These are phyloP conservation scores for Penicillium frequentans DNA, from an alignment of 2,329 filamentous ascomycete species.

Conservation along the genomic window DNA sequence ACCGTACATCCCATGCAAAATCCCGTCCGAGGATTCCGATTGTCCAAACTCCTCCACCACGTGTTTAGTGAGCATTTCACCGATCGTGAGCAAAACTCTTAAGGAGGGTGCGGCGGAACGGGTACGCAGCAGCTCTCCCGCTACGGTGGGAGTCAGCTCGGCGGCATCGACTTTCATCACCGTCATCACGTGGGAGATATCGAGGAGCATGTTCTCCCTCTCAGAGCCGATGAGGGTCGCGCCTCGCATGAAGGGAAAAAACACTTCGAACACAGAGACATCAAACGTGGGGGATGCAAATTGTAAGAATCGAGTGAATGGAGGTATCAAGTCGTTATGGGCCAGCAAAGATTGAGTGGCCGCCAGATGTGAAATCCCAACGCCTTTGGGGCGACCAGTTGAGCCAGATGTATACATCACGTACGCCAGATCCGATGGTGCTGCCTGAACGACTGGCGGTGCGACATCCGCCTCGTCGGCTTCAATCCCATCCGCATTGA, in stretches of 20 bases:
- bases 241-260: conserved; percentile 78
- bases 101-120: conserved; percentile 67
- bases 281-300: conserved; percentile 93
- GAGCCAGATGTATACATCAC: conserved; percentile 93
- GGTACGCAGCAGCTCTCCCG: conserved; percentile 70
- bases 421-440: conserved; percentile 63
- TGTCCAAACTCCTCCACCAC: conserved; percentile 80
- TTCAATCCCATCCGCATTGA: conserved; percentile 24
- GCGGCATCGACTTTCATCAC: conserved; percentile 73
- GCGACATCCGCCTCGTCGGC: not conserved
- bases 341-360: conserved; percentile 80
- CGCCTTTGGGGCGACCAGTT: conserved; percentile 85
- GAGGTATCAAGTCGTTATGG: conserved; percentile 74
- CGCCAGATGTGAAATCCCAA: conserved; percentile 75
- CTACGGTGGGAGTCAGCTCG: conserved; percentile 87
- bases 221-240: conserved; percentile 71
- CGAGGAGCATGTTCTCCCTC: conserved; percentile 68
- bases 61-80: conserved; percentile 81
- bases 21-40: conserved; percentile 51
- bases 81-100: conserved; percentile 77
- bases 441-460: conserved; percentile 20
- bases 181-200: conserved; percentile 68
- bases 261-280: conserved; percentile 92
- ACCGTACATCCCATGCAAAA: conserved; percentile 91
- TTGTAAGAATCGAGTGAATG: conserved; percentile 78